phyloP scores from a whole-genome alignment of 305 asterid species.

The Fraxinus nigra region DNA sequence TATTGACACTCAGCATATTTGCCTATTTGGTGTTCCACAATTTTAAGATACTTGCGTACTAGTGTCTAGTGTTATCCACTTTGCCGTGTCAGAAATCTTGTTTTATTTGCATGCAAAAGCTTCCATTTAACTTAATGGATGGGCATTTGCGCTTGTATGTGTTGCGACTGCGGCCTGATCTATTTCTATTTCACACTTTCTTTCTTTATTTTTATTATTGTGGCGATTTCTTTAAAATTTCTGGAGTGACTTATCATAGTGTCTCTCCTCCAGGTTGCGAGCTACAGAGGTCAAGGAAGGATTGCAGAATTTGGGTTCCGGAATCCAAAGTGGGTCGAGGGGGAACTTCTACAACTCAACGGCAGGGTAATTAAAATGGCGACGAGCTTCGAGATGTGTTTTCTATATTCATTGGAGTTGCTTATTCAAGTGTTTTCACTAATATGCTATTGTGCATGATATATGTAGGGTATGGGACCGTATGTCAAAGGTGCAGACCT shows the following conservation, averaged over 20 bases:
- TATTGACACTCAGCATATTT: not conserved
- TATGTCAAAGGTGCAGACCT: constrained; percentile 91
- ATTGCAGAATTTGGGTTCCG: constrained; percentile 80
- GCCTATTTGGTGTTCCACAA: not conserved
- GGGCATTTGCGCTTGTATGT: not conserved
- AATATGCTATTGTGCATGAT: not conserved
- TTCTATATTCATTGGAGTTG: not conserved
- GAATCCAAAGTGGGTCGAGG: constrained; percentile 92
- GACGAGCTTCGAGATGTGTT: not conserved
- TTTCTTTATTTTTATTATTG: not conserved
- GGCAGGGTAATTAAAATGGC: constrained; percentile 61
- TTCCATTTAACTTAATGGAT: not conserved
- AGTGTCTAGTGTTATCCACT: not conserved
- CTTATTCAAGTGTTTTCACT: constrained; percentile 8
- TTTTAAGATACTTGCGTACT: not conserved
- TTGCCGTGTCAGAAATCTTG: not conserved
- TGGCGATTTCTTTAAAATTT: not conserved
- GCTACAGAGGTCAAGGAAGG: constrained; percentile 93
- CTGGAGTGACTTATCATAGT: constrained; percentile 1
- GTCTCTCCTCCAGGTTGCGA: constrained; percentile 52
- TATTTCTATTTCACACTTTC: not conserved
- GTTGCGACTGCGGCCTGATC: not conserved
- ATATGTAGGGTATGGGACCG: constrained; percentile 71
- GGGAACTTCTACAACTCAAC: constrained; percentile 84
- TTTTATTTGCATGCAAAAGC: not conserved